Evolutionary conservation across 2,329 filamentous ascomycete species (phyloP).

Genomic region (Penicillium hesseltinei): DNA sequence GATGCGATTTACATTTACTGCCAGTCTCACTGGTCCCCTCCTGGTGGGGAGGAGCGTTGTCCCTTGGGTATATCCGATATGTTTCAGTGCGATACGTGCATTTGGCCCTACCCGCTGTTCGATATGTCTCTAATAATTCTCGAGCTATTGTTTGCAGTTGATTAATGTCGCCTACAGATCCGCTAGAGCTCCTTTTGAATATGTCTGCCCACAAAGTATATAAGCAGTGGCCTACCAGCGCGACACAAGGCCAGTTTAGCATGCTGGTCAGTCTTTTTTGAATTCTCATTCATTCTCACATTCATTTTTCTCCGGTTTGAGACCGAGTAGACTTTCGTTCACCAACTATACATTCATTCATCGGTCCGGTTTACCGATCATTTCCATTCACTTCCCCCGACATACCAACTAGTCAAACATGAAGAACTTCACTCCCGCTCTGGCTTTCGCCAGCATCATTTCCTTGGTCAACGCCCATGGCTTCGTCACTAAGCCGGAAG

Average conservation of each 20-base stretch:
- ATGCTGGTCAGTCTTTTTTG: conserved; percentile 20
- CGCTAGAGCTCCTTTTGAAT: background rate
- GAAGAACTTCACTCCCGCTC: conserved; percentile 44
- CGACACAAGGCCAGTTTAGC: background rate
- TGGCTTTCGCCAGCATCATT: conserved; percentile 46
- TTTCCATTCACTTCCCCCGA: conserved; percentile 16
- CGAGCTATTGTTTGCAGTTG: conserved; percentile 14
- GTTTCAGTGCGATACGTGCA: conserved; percentile 17
- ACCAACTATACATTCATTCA: conserved; percentile 14
- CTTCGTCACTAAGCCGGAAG: conserved; percentile 49
- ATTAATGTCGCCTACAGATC: background rate
- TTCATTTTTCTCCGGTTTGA: conserved; percentile 24
- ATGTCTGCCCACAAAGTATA: conserved; percentile 7
- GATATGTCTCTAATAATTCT: background rate
- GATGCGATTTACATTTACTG: conserved; percentile 5
- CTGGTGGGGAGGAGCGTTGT: conserved; percentile 10
- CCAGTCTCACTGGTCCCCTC: conserved; percentile 11
- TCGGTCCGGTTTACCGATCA: conserved; percentile 23
- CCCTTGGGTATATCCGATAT: conserved; percentile 9
- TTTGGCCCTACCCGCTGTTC: conserved; percentile 4
- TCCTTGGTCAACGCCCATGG: conserved; percentile 54
- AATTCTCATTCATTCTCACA: conserved; percentile 16
- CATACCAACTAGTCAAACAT: conserved; percentile 32
- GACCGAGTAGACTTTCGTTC: conserved; percentile 18
- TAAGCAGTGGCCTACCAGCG: conserved; percentile 1